Conservation (phyloP, 1,284 basidiomycete species). For the Apiotrichum mycotoxinovorans region DNA sequence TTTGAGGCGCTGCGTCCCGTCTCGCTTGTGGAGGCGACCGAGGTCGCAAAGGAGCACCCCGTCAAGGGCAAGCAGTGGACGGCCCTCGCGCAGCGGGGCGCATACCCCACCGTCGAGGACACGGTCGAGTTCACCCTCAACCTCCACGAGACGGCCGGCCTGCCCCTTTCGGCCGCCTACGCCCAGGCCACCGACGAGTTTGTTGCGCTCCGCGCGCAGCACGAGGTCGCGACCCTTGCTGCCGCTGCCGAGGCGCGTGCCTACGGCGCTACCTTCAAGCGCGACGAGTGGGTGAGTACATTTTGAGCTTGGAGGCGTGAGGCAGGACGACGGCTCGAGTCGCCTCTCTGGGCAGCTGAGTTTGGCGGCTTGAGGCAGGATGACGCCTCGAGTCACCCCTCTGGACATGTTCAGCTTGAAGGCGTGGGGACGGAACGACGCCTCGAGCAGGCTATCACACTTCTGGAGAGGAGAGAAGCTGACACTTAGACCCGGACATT, state of each 20-base stretch:
- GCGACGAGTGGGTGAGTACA: conserved; percentile 42
- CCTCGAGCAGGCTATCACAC: conserved; percentile 1
- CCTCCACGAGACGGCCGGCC: conserved; percentile 63
- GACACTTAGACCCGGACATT: conserved; percentile 30
- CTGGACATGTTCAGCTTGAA: too few species aligned
- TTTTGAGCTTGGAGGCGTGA: not conserved
- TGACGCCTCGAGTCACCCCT: too few species aligned
- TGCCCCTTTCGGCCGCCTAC: conserved; percentile 78
- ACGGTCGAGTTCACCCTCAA: conserved; percentile 75
- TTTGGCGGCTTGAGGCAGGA: too few species aligned
- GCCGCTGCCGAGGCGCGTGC: conserved; percentile 76
- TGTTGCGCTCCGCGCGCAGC: conserved; percentile 76
- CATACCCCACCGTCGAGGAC: conserved; percentile 83
- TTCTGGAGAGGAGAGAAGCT: not conserved
- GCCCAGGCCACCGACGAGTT: conserved; percentile 75
- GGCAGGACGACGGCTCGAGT: too few species aligned
- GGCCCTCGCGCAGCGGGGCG: conserved; percentile 69
- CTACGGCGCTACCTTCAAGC: conserved; percentile 59
- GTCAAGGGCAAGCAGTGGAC: conserved; percentile 66
- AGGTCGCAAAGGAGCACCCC: conserved; percentile 55
- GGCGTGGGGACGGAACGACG: too few species aligned
- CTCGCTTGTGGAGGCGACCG: conserved; percentile 65
- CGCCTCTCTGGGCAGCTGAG: too few species aligned
- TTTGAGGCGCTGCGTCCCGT: conserved; percentile 87
- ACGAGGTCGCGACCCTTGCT: conserved; percentile 70